A percentile compares a stretch with the other conserved stretches of the same genome.
Conservation (phyloP, 1,139 yeast genomes). For the Geotrichum australiense region DNA sequence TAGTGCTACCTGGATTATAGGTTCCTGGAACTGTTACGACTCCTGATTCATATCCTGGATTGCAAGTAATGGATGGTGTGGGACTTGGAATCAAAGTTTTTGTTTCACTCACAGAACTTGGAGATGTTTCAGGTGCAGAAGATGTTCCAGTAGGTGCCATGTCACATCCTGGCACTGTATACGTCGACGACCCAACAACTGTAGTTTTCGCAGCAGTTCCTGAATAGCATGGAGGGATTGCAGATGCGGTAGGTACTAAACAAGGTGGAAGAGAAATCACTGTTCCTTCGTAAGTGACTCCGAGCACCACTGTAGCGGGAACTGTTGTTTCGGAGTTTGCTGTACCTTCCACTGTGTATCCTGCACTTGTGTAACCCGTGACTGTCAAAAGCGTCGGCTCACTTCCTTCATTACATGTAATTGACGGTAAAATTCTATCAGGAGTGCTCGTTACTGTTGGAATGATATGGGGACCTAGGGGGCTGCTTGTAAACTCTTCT, state of each 20-base stretch:
- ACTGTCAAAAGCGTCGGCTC: too few relatives aligned
- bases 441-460: too few relatives aligned
- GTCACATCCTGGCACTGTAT: neutral
- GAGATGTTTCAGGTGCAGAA: constrained; percentile 11
- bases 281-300: constrained; percentile 7
- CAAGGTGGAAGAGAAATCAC: neutral
- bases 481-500: too few relatives aligned
- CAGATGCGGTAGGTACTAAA: constrained; percentile 10
- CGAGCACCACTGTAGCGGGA: neutral
- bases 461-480: too few relatives aligned
- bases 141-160: neutral
- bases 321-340: too few relatives aligned
- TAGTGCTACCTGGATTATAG: constrained; percentile 7
- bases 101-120: too few relatives aligned
- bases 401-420: too few relatives aligned
- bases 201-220: neutral
- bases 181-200: neutral
- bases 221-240: constrained; percentile 19
- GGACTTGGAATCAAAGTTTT: too few relatives aligned
- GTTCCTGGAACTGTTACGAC: constrained; percentile 18
- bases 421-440: too few relatives aligned
- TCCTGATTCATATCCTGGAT: constrained; percentile 16
- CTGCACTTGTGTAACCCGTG: too few relatives aligned
- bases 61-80: constrained; percentile 21
- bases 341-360: too few relatives aligned